phyloP scores from a whole-genome alignment of 1,139 yeast genomes.

The Blastobotrys malaysiensis region DNA sequence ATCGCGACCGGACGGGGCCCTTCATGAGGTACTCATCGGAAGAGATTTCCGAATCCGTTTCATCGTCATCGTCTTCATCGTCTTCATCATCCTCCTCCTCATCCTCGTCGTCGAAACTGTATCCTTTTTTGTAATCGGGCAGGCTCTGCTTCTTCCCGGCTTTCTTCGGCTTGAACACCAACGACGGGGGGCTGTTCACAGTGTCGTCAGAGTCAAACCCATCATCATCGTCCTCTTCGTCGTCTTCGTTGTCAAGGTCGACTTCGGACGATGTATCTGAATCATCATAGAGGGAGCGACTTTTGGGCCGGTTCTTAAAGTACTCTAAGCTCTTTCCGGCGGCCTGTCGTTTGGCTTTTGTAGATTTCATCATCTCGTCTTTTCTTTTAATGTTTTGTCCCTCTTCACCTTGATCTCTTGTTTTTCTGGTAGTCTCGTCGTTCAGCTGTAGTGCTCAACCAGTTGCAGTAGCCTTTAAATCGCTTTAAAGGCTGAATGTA shows the following conservation, averaged over 20 bases:
- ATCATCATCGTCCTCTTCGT: slow-evolving; percentile 13
- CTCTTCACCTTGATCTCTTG: background rate
- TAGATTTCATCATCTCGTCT: background rate
- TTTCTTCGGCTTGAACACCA: background rate
- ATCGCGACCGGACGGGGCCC: slow-evolving; percentile 1
- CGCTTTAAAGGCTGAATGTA: slow-evolving; percentile 6
- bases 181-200: slow-evolving; percentile 1
- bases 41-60: slow-evolving; percentile 13
- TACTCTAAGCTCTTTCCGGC: slow-evolving; percentile 6
- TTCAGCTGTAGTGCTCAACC: background rate
- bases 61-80: slow-evolving; percentile 14
- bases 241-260: slow-evolving; percentile 12
- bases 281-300: slow-evolving; percentile 1
- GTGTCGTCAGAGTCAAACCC: slow-evolving; percentile 14
- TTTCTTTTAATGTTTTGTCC: background rate
- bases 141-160: background rate
- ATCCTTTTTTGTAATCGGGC: background rate
- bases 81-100: slow-evolving; percentile 8
- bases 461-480: background rate
- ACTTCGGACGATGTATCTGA: slow-evolving; percentile 6
- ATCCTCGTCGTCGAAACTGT: slow-evolving; percentile 5
- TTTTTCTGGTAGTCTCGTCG: background rate
- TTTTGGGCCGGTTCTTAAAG: slow-evolving; percentile 2
- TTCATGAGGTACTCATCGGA: slow-evolving; percentile 15
- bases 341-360: background rate